These are phyloP conservation scores for Aspergillus brunneoviolaceus DNA, from an alignment of 2,329 filamentous ascomycete genomes.

Conservation along the genomic window DNA sequence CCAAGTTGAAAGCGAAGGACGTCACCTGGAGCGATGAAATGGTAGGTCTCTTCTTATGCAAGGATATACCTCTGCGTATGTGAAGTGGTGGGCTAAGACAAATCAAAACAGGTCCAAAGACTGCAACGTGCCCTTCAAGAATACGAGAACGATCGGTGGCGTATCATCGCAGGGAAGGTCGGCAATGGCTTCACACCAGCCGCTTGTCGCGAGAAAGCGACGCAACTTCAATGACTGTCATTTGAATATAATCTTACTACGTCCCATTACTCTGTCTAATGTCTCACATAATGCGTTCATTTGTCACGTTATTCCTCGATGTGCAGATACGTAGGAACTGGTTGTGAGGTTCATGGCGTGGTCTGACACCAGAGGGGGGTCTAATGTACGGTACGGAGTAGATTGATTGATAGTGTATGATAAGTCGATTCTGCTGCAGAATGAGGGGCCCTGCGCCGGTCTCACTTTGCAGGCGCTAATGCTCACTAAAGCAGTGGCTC, in stretches of 20 bases:
- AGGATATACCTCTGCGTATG: background rate
- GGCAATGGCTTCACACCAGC: constrained; percentile 84
- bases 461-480: constrained; percentile 4
- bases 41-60: constrained; percentile 50
- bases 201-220: constrained; percentile 79
- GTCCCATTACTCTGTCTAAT: background rate
- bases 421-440: constrained; percentile 11
- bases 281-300: background rate
- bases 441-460: constrained; percentile 3
- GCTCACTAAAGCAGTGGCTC: constrained; percentile 3
- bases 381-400: constrained; percentile 12
- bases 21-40: constrained; percentile 92
- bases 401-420: constrained; percentile 14
- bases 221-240: constrained; percentile 33
- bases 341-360: constrained; percentile 10
- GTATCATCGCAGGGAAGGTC: constrained; percentile 85
- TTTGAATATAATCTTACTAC: constrained; percentile 4
- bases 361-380: constrained; percentile 14
- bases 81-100: constrained; percentile 11
- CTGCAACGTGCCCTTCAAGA: constrained; percentile 42
- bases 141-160: constrained; percentile 73
- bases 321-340: constrained; percentile 11
- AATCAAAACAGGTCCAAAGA: constrained; percentile 35
- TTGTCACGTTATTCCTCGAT: constrained; percentile 11
- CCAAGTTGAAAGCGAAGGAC: constrained; percentile 89